These are phyloP conservation scores for Mycoemilia scoparia DNA, from an alignment of 192 early-diverging fungal genomes.

Conservation along the genomic window DNA sequence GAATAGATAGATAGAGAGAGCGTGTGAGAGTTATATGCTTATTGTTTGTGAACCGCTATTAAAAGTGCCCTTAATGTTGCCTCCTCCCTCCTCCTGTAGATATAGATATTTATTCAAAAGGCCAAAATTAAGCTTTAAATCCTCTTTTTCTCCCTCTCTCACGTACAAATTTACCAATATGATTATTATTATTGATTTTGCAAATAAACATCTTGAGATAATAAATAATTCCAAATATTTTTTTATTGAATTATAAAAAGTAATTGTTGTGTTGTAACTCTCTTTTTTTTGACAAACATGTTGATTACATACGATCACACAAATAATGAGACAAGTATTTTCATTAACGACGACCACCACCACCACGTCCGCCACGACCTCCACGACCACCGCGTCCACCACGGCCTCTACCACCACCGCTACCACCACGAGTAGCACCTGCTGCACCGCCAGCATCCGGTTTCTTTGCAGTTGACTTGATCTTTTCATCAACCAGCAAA, in stretches of 20 bases:
- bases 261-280: neutral
- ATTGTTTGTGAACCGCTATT: too few relatives aligned
- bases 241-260: neutral
- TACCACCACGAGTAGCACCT: constrained; percentile 34
- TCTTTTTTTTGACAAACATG: too few relatives aligned
- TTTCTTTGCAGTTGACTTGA: constrained; percentile 84
- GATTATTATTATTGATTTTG: neutral
- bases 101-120: too few relatives aligned
- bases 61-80: too few relatives aligned
- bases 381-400: constrained; percentile 45
- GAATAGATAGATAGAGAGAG: too few relatives aligned
- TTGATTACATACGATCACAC: neutral
- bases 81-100: too few relatives aligned
- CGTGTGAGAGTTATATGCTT: too few relatives aligned
- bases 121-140: too few relatives aligned
- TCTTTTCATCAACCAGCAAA: constrained; percentile 85
- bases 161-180: constrained; percentile 1
- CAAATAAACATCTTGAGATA: too few relatives aligned
- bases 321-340: neutral
- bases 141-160: too few relatives aligned
- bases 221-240: neutral
- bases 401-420: constrained; percentile 28
- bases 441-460: constrained; percentile 33
- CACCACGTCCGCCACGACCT: constrained; percentile 50
- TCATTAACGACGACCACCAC: constrained; percentile 32